Conservation (phyloP, 2,329 filamentous ascomycete genomes). For the Colletotrichum zoysiae region DNA sequence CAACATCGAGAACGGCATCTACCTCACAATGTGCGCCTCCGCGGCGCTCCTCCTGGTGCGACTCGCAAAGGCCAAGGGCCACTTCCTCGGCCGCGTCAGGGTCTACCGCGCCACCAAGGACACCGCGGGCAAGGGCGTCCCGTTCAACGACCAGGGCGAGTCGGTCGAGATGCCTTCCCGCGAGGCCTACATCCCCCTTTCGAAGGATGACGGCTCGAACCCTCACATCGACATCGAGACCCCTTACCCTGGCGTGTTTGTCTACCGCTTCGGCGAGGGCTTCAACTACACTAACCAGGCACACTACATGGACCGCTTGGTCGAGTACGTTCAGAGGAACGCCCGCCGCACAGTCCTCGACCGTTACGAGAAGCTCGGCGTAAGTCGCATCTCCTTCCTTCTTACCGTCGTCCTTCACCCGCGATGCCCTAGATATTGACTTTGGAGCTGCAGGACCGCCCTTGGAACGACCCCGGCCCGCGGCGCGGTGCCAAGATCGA, state of each 20-base stretch:
- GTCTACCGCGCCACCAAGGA: conserved; percentile 43
- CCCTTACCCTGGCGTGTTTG: conserved; percentile 63
- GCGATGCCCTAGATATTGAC: not conserved
- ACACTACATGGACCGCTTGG: conserved; percentile 59
- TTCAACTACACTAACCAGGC: conserved; percentile 67
- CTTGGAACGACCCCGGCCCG: conserved; percentile 67
- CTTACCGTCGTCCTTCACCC: too few species aligned
- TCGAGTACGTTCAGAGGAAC: conserved; percentile 54
- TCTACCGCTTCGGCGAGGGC: conserved; percentile 65
- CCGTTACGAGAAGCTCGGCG: conserved; percentile 60
- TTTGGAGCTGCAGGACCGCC: conserved; percentile 54
- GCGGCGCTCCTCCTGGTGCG: conserved; percentile 59
- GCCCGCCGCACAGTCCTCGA: conserved; percentile 57
- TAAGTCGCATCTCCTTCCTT: conserved; percentile 47
- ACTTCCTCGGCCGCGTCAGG: conserved; percentile 58
- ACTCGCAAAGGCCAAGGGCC: conserved; percentile 60
- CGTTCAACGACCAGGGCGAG: conserved; percentile 41
- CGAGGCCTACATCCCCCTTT: conserved; percentile 57
- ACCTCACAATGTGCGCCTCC: conserved; percentile 60
- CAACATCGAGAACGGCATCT: conserved; percentile 64
- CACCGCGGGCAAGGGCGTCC: conserved; percentile 40
- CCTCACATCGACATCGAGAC: conserved; percentile 56
- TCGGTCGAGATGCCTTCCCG: conserved; percentile 43
- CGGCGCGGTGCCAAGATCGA: conserved; percentile 50
- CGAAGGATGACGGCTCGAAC: conserved; percentile 59